phyloP scores from a whole-genome alignment of 768 basidiomycete species.

The Hortiboletus flavorubellus region DNA sequence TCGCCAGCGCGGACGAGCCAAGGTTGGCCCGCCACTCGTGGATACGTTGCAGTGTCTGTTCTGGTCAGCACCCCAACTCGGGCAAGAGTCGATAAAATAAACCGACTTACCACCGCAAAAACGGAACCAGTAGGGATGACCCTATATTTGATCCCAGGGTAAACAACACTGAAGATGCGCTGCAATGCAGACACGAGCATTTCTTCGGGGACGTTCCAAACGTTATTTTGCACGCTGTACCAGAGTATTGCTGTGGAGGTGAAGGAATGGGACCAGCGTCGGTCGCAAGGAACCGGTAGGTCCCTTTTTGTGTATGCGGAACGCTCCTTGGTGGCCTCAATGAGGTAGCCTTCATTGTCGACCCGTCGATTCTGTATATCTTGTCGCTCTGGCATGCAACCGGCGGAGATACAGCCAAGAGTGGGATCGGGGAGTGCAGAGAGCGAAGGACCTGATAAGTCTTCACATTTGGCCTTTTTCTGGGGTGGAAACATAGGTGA shows the following conservation, averaged over 20 bases:
- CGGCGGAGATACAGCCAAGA: no score
- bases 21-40: background rate
- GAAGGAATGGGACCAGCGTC: conserved; percentile 2
- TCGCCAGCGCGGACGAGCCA: background rate
- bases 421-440: no score
- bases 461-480: background rate
- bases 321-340: background rate
- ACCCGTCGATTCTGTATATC: background rate
- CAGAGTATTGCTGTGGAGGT: conserved; percentile 6
- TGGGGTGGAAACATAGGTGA: background rate
- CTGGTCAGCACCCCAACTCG: background rate
- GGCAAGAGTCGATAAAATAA: background rate
- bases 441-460: background rate
- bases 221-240: background rate
- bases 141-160: background rate
- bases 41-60: background rate
- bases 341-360: background rate
- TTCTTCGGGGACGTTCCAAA: background rate
- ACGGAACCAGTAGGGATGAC: background rate
- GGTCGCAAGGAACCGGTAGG: conserved; percentile 2
- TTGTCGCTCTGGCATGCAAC: background rate
- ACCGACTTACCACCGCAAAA: background rate
- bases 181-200: background rate
- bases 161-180: conserved; percentile 1
- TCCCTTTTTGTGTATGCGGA: background rate